Evolutionary conservation across 2,329 filamentous ascomycete genomes (phyloP), one percentile per base, ranked within the genome.

Genomic region (Epichloe hybrida): DNA sequence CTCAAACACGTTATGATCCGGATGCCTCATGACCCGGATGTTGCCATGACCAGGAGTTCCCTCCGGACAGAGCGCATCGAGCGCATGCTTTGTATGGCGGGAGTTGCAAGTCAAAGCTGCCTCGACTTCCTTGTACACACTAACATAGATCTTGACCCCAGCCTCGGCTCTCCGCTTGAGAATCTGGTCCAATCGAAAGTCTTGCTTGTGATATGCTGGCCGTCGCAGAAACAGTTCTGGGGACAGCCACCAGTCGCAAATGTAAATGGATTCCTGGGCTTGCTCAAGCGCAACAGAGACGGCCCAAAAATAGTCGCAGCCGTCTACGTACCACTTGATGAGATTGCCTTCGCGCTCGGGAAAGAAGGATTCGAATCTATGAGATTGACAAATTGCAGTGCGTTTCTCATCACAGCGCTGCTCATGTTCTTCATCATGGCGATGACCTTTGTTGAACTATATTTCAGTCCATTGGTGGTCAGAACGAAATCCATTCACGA

Each of bases 241-340:
- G 3, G 87, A 94, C 13, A 97, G 72, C 93, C 93, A 97, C 93
- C 91, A 98, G 62, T 97, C 93, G 53, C 77, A 85, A 57, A 98
- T 94, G 67, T 97, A 98, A 59, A 98, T 96, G 44, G 85, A 84
- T 68, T 97, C 91, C 61, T 86, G 86, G 38, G 93, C 93, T 53
- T 83, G 76, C 56, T 97, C 90, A n/a, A 97, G 74, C 0, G 90
- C 91, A 36, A 84, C 81, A 0, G 89, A 94, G 11, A 98, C 89
- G 17, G 93, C 80, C 83, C 89, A 95, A 66, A 93, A 94, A 67
- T 98, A 98, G 69, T 97, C 86, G 54, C 89, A 77, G 3, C 89
- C 93, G 64, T 97, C 93, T 11, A 97, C 88, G 68, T 96, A 97
- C 90, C 91, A 98, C 71, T 97, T 97, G 64, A 93, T 75, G 52